Conservation (phyloP, 306 rosid genomes). For the Datisca glomerata region DNA sequence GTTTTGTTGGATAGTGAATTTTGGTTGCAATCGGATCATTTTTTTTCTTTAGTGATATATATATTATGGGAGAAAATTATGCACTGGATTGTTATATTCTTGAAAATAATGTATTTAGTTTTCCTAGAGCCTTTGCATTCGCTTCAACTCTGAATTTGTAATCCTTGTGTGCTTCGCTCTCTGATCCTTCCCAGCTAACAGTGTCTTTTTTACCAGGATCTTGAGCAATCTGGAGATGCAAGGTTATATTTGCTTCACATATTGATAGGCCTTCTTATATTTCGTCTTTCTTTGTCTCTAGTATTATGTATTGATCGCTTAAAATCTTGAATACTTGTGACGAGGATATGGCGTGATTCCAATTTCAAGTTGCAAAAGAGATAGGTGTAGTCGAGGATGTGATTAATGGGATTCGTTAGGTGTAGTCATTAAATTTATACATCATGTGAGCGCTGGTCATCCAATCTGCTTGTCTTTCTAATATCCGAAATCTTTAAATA, state of each 20-base stretch:
- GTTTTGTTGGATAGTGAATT: neutral
- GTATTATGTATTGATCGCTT: neutral
- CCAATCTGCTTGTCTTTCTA: neutral
- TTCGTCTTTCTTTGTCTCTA: neutral
- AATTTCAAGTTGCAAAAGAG: neutral
- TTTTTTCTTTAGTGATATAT: neutral
- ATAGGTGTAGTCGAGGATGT: neutral
- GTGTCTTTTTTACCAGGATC: conserved; percentile 31
- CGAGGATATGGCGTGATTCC: neutral
- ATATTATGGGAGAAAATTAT: too few relatives aligned
- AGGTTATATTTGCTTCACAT: conserved; percentile 33
- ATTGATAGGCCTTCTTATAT: conserved; percentile 5
- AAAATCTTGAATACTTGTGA: too few relatives aligned
- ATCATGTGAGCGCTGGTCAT: conserved; percentile 3
- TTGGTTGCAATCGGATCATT: neutral
- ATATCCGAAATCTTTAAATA: too few relatives aligned
- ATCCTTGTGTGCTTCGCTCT: neutral
- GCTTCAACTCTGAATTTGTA: neutral
- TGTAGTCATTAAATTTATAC: neutral
- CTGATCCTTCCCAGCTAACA: conserved; percentile 14
- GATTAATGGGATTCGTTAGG: conserved; percentile 2
- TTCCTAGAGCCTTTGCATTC: too few relatives aligned
- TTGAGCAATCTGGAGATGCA: conserved; percentile 33
- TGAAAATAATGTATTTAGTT: too few relatives aligned
- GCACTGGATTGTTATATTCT: too few relatives aligned